Conservation (phyloP, 2,329 filamentous ascomycete genomes). For the Periconia digitata region DNA sequence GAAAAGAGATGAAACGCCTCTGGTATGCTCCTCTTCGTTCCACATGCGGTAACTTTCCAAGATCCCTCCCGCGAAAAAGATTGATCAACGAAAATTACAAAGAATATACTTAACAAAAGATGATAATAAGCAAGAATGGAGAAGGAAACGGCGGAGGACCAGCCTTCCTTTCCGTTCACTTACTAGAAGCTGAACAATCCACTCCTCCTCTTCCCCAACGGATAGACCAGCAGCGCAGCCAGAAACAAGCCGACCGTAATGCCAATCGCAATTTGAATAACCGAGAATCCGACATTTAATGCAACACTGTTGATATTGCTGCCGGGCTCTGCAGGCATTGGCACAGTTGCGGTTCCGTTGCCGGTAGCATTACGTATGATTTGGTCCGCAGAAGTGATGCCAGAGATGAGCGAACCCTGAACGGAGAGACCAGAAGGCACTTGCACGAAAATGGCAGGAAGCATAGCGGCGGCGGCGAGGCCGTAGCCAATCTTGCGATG, state of each 20-base stretch:
- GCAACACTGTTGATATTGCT: slow-evolving; percentile 46
- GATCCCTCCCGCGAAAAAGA: too few species aligned
- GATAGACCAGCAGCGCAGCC: slow-evolving; percentile 52
- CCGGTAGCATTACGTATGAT: slow-evolving; percentile 53
- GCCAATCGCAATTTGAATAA: slow-evolving; percentile 55
- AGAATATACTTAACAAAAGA: too few species aligned
- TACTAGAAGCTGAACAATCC: slow-evolving; percentile 40
- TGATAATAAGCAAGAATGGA: too few species aligned
- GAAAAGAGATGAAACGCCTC: too few species aligned
- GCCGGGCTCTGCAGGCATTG: slow-evolving; percentile 24
- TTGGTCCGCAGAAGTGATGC: slow-evolving; percentile 59
- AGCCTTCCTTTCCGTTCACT: too few species aligned
- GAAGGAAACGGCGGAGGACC: too few species aligned
- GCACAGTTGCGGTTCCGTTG: slow-evolving; percentile 41
- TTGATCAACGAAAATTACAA: too few species aligned
- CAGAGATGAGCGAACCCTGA: slow-evolving; percentile 58
- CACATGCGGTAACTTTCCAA: too few species aligned
- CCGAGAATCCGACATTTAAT: slow-evolving; percentile 51
- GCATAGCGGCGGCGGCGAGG: slow-evolving; percentile 79
- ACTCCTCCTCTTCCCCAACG: slow-evolving; percentile 51
- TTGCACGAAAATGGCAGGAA: slow-evolving; percentile 80
- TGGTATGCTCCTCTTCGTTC: too few species aligned
- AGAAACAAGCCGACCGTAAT: slow-evolving; percentile 55
- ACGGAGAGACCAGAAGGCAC: slow-evolving; percentile 63
- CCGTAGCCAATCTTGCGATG: slow-evolving; percentile 62